These are phyloP conservation scores for Paracorniculantispora psalliotae DNA, from an alignment of 2,329 filamentous ascomycete species.

Conservation along the genomic window DNA sequence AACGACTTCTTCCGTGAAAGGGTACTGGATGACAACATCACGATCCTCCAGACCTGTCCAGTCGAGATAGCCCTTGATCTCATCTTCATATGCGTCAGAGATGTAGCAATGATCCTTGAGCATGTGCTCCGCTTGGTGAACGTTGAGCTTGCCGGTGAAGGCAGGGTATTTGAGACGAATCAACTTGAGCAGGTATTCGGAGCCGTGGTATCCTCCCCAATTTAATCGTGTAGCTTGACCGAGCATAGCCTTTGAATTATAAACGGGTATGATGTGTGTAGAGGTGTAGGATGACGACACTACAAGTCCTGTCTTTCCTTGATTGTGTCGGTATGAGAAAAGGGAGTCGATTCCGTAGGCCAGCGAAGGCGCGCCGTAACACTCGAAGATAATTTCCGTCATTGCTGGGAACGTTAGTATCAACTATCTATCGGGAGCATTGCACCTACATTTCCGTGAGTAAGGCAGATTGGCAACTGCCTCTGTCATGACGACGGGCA, in stretches of 20 bases:
- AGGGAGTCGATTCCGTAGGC: conserved; percentile 95
- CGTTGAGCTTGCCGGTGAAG: conserved; percentile 80
- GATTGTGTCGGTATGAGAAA: conserved; percentile 92
- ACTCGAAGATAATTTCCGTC: conserved; percentile 96
- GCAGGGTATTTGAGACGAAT: conserved; percentile 86
- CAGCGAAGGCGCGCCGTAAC: conserved; percentile 83
- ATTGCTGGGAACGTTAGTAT: conserved; percentile 56
- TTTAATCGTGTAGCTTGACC: conserved; percentile 84
- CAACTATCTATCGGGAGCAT: background rate
- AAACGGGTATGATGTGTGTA: conserved; percentile 90
- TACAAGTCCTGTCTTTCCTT: conserved; percentile 79
- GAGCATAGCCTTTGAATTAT: conserved; percentile 78
- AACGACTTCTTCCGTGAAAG: conserved; percentile 85
- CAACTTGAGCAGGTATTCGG: conserved; percentile 87
- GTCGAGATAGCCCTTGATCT: conserved; percentile 73
- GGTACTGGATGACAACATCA: conserved; percentile 85
- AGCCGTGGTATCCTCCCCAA: conserved; percentile 87
- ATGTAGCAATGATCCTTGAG: conserved; percentile 87
- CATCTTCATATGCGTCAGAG: conserved; percentile 74
- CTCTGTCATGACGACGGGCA: conserved; percentile 93
- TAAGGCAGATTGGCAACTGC: conserved; percentile 88
- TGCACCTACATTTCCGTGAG: conserved; percentile 70
- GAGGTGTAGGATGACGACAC: conserved; percentile 90
- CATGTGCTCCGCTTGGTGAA: conserved; percentile 82
- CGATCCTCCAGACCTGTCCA: conserved; percentile 90